These are phyloP conservation scores for Tephrocybe rancida DNA, from an alignment of 768 basidiomycete species.

Conservation along the genomic window DNA sequence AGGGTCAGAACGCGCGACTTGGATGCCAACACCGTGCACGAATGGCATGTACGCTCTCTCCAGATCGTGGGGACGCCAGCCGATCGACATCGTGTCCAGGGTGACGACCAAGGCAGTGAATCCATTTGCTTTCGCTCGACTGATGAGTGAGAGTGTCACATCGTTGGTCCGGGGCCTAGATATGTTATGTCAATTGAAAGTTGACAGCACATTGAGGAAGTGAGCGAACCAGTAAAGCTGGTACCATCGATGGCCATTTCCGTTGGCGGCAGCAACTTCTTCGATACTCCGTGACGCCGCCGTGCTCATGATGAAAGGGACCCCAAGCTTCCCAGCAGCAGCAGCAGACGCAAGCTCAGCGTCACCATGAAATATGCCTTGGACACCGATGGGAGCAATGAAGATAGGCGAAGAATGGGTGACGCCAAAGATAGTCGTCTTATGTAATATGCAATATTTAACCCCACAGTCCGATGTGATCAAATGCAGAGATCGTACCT, in stretches of 20 bases:
- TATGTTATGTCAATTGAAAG: slow-evolving; percentile 5
- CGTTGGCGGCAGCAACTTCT: slow-evolving; percentile 72
- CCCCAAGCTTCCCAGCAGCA: slow-evolving; percentile 60
- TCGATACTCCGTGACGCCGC: slow-evolving; percentile 76
- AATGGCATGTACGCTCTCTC: slow-evolving; percentile 68
- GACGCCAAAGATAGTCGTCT: slow-evolving; percentile 76
- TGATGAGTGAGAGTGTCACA: slow-evolving; percentile 63
- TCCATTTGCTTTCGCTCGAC: slow-evolving; percentile 64
- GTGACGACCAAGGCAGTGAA: slow-evolving; percentile 79
- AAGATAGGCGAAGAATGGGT: slow-evolving; percentile 63
- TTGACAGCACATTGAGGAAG: background rate
- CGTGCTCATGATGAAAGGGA: slow-evolving; percentile 78
- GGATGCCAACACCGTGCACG: slow-evolving; percentile 61
- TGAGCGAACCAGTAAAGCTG: slow-evolving; percentile 75
- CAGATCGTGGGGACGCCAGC: slow-evolving; percentile 80
- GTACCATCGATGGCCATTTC: slow-evolving; percentile 71
- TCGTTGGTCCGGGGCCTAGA: slow-evolving; percentile 64
- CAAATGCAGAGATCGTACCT: slow-evolving; percentile 39
- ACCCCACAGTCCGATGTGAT: too few species aligned
- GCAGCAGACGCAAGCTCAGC: slow-evolving; percentile 73
- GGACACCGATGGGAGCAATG: slow-evolving; percentile 78
- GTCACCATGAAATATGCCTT: slow-evolving; percentile 70
- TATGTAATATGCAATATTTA: background rate
- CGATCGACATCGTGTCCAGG: slow-evolving; percentile 71
- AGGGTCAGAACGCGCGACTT: slow-evolving; percentile 74